A percentile compares a stretch with the other conserved stretches of the same genome.
phyloP scores from a whole-genome alignment of 306 rosid genomes.

The Ormosia emarginata region DNA sequence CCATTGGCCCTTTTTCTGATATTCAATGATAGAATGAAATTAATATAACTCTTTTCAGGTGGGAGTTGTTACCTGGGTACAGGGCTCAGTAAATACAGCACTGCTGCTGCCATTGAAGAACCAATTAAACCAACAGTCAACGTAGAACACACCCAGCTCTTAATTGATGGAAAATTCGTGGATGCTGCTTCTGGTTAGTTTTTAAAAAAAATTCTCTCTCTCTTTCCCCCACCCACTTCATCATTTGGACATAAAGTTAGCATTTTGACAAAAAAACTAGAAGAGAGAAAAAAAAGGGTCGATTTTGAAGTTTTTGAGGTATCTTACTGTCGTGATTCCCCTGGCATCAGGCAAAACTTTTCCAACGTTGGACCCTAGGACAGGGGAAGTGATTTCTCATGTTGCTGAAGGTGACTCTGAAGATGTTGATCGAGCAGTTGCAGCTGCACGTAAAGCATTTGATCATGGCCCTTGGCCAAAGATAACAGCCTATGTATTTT shows the following conservation, averaged over 20 bases:
- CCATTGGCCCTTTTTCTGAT: neutral
- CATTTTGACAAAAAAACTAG: neutral
- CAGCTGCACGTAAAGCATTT: constrained; percentile 75
- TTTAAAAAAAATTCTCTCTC: neutral
- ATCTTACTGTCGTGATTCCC: neutral
- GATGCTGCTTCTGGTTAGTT: constrained; percentile 65
- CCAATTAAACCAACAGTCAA: constrained; percentile 49
- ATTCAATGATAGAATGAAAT: neutral
- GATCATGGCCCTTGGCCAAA: constrained; percentile 88
- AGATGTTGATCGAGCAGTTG: constrained; percentile 70
- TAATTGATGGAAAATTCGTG: constrained; percentile 66
- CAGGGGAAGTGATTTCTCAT: constrained; percentile 68
- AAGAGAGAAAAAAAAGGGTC: neutral
- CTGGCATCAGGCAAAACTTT: constrained; percentile 58
- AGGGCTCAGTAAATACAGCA: constrained; percentile 51
- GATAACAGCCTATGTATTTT: constrained; percentile 74
- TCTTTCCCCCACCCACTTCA: neutral
- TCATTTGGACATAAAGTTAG: neutral
- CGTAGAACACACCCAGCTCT: constrained; percentile 50
- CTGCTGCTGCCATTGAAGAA: constrained; percentile 53
- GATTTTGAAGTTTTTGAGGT: neutral
- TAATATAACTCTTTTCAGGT: constrained; percentile 21
- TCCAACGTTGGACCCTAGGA: constrained; percentile 71
- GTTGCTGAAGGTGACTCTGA: constrained; percentile 69
- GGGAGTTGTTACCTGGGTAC: constrained; percentile 26